These are phyloP conservation scores for Haberlea rhodopensis DNA, from an alignment of 257 asterid genomes.

Conservation along the genomic window DNA sequence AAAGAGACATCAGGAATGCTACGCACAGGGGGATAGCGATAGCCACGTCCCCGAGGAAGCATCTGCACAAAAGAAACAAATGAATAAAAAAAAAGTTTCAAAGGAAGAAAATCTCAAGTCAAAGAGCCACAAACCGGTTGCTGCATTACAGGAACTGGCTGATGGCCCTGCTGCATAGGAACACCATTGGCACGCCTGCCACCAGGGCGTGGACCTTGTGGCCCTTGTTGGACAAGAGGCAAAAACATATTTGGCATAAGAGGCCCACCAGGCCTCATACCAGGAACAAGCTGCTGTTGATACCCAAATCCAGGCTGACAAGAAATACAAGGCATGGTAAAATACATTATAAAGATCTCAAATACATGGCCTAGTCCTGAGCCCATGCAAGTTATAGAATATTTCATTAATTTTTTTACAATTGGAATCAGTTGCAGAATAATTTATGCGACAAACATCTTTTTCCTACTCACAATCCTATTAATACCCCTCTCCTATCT, in stretches of 20 bases:
- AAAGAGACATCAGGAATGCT: constrained; percentile 61
- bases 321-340: constrained; percentile 5
- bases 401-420: background rate
- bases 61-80: constrained; percentile 41
- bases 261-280: constrained; percentile 89
- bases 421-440: constrained; percentile 10
- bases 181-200: constrained; percentile 67
- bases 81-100: background rate
- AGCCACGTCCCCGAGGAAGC: constrained; percentile 85
- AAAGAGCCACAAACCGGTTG: constrained; percentile 51
- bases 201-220: constrained; percentile 92
- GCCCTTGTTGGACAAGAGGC: constrained; percentile 90
- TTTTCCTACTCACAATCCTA: too few relatives aligned
- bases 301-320: constrained; percentile 94
- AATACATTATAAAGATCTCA: background rate
- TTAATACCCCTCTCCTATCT: background rate
- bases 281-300: constrained; percentile 98
- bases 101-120: background rate
- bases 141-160: constrained; percentile 73
- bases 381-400: background rate
- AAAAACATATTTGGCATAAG: constrained; percentile 87
- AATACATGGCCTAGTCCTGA: background rate
- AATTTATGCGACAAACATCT: background rate
- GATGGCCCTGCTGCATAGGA: constrained; percentile 82
- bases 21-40: constrained; percentile 79